Base-by-base conservation (phyloP, 2,329 filamentous ascomycete species). In the Aspergillus bombycis region DNA sequence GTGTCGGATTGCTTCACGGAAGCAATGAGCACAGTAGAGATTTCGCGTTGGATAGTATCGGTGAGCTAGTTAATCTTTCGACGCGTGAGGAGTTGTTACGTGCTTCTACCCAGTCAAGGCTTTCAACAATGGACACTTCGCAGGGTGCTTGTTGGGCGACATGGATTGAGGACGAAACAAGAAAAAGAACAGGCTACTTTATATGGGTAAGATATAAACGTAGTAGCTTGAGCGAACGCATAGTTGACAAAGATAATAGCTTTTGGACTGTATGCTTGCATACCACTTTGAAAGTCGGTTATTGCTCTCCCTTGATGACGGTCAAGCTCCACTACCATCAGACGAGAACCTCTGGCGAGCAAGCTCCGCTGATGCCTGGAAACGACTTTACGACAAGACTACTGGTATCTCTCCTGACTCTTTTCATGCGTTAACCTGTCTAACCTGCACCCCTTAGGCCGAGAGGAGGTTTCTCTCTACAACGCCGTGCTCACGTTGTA, bases 401-500 rank as follows among this genome's bases (percentile, higher is more conserved):
- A 60, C 62, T 26, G 68, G 72, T 75, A 74, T 38, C 12, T 62
- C 10, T n/a, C 30, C 50, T 30, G 12, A 16, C 28, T 52, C 4
- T 9, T 21, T 1, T 32, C 34, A 10, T 50, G 28, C 16, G 28
- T 19, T 12, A 12, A 28, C 32, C 30, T 26, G 48, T 23, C 36
- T 52, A 58, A 55, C 28, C 23, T 58, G 9, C 23, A 16, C 19
- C 9, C 23, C 38, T n/a, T 43, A 68, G 68, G 57, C 32, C 46
- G 62, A 68, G 73, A 69, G 59, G 75, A 72, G 28, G 70, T 74
- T 19, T 80, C 80, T 21, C 75, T 84, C 4, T 75, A 77, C 41
- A 72, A 77, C 52, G 80, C 81, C 1, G 72, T 83, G 14, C 78
- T 84, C 57, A 76, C 76, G 4, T 67, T 84, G 3, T 85, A 84